Evolutionary conservation across 176 grass and related monocot species (phyloP), one percentile per base, ranked within the genome.

Genomic region (Alopecurus myosuroides): DNA sequence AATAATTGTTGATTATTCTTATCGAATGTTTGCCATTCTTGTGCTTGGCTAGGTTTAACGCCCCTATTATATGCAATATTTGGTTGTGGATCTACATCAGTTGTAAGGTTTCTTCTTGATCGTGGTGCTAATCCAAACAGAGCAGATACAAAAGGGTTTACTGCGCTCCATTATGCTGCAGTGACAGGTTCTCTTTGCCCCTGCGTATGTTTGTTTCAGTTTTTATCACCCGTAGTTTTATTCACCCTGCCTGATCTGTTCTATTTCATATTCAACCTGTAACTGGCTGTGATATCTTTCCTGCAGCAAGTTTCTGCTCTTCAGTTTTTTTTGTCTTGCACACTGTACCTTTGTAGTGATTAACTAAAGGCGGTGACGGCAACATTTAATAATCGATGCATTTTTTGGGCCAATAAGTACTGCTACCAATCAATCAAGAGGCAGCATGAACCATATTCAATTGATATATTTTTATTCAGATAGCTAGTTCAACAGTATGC

Each of bases 101-200:
- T 57, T 40, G 35, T 82, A 29, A 42, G 36, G 23, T 17, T 42
- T 72, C 66, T 82, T 30, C n/a, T 82, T 55, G 52, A 56, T 30
- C 49, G 23, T 72, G 80, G 66, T 30, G 66, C 80, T 57, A 68
- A 82, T 57, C 66, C 23, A 57, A 72, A 82, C 44, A 57, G 72
- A 42, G 34, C 49, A 13, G 10, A 30, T 19, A 39, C 3, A 9
- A 4, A 29, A 57, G 80, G 66, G 17, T 19, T 30, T 31, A 56
- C 50, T 22, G 13, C 66, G 15, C 80, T 82, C 17, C 66, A 82
- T 42, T 7, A 3, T 31, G 80, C 80, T 41, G 20, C 50, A 41
- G 19, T 41, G 19, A 3, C 34, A 71, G 66, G 80, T 82, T 82
- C 34, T 70, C 2, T 81, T 5, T 78, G 34, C 52, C 26, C 10